These are phyloP conservation scores for Cytospora paraplurivora DNA, from an alignment of 2,329 filamentous ascomycete species.

Conservation along the genomic window DNA sequence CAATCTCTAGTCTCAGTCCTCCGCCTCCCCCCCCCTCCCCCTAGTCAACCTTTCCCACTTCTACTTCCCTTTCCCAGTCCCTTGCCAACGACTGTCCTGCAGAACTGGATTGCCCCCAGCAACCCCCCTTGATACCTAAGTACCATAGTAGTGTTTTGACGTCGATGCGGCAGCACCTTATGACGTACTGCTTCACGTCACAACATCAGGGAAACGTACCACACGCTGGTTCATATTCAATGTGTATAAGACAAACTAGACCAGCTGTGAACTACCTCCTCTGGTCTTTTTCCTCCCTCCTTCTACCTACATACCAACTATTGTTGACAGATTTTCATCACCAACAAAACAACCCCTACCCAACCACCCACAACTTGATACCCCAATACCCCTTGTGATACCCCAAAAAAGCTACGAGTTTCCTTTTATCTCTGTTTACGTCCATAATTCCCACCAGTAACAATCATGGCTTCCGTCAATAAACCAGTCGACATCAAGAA, in stretches of 20 bases:
- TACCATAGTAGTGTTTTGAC: conserved; percentile 8
- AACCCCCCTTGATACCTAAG: conserved; percentile 1
- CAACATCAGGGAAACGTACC: conserved; percentile 18
- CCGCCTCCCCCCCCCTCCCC: not conserved
- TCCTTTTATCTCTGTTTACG: not conserved
- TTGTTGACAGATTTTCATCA: conserved; percentile 18
- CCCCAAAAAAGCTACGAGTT: conserved; percentile 7
- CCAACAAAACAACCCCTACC: not conserved
- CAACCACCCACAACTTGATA: conserved; percentile 20
- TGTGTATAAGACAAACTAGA: conserved; percentile 24
- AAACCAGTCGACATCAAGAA: conserved; percentile 70
- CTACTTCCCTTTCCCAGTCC: conserved; percentile 1
- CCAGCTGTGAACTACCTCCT: conserved; percentile 11
- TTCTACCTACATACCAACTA: conserved; percentile 6
- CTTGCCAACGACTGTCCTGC: not conserved
- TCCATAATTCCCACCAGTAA: conserved; percentile 6
- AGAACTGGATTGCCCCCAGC: not conserved
- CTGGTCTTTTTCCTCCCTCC: not conserved
- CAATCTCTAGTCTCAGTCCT: too few relatives aligned
- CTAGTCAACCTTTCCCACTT: not conserved
- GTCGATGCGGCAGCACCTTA: conserved; percentile 21
- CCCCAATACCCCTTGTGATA: conserved; percentile 19
- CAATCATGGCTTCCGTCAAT: conserved; percentile 57
- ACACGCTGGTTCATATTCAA: conserved; percentile 8
- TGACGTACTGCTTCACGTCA: conserved; percentile 28